A percentile compares a stretch with the other conserved stretches of the same genome.
phyloP scores from a whole-genome alignment of 495 filamentous ascomycete species.

The Aspergillus ellipticus region DNA sequence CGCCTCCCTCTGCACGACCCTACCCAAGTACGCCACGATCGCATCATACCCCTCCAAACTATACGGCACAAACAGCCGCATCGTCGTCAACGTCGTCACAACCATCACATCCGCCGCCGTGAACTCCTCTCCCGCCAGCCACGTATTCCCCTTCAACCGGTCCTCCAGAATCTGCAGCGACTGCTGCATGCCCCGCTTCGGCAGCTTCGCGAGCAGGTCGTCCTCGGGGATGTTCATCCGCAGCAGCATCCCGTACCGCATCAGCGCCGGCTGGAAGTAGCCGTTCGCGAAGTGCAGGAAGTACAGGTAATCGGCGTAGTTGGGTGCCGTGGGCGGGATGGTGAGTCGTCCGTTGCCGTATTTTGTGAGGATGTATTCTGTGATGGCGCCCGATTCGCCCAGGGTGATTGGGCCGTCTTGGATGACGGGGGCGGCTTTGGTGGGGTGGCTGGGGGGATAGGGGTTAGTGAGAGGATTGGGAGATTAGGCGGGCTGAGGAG shows the following conservation, averaged over 20 bases:
- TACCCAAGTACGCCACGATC: constrained; percentile 45
- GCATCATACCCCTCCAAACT: constrained; percentile 37
- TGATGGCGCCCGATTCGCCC: constrained; percentile 48
- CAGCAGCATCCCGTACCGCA: constrained; percentile 12
- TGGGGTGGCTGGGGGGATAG: background rate
- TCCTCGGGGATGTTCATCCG: constrained; percentile 1
- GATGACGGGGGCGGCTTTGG: constrained; percentile 30
- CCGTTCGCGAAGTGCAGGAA: constrained; percentile 57
- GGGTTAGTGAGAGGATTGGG: background rate
- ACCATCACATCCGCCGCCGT: constrained; percentile 58
- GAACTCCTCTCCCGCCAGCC: constrained; percentile 55
- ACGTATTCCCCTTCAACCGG: constrained; percentile 36
- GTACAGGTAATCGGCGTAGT: constrained; percentile 53
- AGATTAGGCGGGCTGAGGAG: constrained; percentile 43
- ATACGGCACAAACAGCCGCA: constrained; percentile 41
- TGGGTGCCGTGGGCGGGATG: constrained; percentile 30
- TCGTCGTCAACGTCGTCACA: constrained; percentile 48
- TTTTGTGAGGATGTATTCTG: constrained; percentile 52
- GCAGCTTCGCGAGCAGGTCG: constrained; percentile 6
- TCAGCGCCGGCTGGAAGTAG: constrained; percentile 38
- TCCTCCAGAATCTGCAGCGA: constrained; percentile 36
- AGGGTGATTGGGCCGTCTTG: constrained; percentile 45
- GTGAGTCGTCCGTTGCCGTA: constrained; percentile 41
- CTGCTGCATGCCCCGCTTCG: constrained; percentile 18
- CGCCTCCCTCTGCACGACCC: constrained; percentile 36